Evolutionary conservation across 352 stramenopile species (phyloP), one percentile per base, ranked within the genome.

Genomic region (Achlya hypogyna): DNA sequence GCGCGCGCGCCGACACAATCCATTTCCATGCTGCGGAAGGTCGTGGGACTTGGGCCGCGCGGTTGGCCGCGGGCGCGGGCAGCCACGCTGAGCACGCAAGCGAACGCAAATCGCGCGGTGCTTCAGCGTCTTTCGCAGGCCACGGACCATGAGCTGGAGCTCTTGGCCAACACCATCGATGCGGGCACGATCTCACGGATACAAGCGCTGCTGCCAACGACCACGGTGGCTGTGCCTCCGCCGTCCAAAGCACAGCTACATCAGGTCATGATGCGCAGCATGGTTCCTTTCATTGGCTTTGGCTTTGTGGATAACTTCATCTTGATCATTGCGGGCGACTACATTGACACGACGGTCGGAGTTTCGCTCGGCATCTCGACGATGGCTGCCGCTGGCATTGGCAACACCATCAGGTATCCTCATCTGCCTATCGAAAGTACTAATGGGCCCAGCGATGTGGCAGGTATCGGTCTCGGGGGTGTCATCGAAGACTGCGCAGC

Each of bases 301-400:
- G 96, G 96, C 28, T 97, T 99, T 42, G 95, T 98, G 71, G 96
- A 99, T 78, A 98, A 99, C 76, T 79, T 85, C 35, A 97, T 99
- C 71, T 95, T 99, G 79, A 90, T 96, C 70, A 62, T 94, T 27
- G 87, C 87, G 0, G 86, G 87, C 22, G 86, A 95, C 71, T 88
- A 91, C 71, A 96, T 95, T 53, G 87, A 96, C 72, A 64, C 91
- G 14, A 91, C 74, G 27, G 73, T 93, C 47, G 86, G 86, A 49
- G 73, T 91, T 5, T 87, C 81, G 52, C 75, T 96, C 40, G 86
- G 87, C 18, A 92, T 96, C 58, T 94, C 82, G 62, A 94, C 87
- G 38, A 90, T 96, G 78, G 86, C 87, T 0, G 87, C 87, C 0
- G 86, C 86, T 4, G 87, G 78, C 28, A 81, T 96, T 38, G 87